Evolutionary conservation across 257 asterid species (phyloP).

Genomic region (Ehretia macrophylla): DNA sequence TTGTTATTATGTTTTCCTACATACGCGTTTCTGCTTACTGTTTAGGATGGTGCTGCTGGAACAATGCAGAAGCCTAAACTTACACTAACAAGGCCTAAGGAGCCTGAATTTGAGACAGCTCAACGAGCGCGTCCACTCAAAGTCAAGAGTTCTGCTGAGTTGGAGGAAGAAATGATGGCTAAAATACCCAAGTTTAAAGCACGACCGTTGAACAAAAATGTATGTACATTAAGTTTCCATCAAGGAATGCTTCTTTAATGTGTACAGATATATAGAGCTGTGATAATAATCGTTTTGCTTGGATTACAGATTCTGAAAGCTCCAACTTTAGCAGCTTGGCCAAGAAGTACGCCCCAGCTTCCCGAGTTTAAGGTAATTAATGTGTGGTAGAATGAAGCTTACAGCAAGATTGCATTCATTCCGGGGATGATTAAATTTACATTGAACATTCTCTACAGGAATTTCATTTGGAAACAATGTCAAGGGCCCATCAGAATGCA

Average conservation of each 20-base stretch:
- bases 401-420: neutral
- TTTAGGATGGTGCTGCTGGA: conserved; percentile 23
- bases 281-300: neutral
- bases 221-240: conserved; percentile 8
- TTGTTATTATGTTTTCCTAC: neutral
- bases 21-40: neutral
- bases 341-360: conserved; percentile 70
- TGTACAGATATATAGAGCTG: neutral
- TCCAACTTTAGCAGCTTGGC: conserved; percentile 53
- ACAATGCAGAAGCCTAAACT: conserved; percentile 56
- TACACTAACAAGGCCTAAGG: conserved; percentile 81
- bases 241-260: neutral
- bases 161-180: conserved; percentile 95
- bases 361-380: conserved; percentile 74
- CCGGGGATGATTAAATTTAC: neutral
- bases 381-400: neutral
- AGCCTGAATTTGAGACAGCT: conserved; percentile 85
- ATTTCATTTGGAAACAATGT: conserved; percentile 84
- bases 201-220: conserved; percentile 82
- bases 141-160: conserved; percentile 74
- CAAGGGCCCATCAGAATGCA: conserved; percentile 67
- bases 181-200: conserved; percentile 90
- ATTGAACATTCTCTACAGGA: conserved; percentile 49
- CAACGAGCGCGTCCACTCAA: conserved; percentile 72
- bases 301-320: conserved; percentile 58